Evolutionary conservation across 371 early-diverging fungal species (phyloP), one percentile per base, ranked within the genome.

Genomic region (Phascolomyces articulosus): DNA sequence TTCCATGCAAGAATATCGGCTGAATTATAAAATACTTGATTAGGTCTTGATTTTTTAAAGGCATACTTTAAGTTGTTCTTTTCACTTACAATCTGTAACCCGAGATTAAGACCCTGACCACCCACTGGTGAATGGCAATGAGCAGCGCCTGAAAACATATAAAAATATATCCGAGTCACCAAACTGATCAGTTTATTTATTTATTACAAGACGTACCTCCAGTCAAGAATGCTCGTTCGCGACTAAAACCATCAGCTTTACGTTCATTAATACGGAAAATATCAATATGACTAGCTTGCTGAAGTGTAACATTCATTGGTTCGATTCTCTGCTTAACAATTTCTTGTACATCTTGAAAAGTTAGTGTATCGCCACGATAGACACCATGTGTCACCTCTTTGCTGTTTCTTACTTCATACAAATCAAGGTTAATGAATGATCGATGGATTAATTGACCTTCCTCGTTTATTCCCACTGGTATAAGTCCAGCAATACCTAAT

Each of bases 1-100:
- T 80, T 80, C 81, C 81, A 80, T 24, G 74, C 78, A 49, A 80
- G 65, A 20, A 78, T 78, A 21, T 74, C 62, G 24, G 76, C 76
- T 81, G 28, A 24, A 2, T 24, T 24, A 51, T 24, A 4, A 24
- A 3, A 10, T n/a, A 51, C 3, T 34, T 34, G 23, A 13, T 34
- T 34, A 34, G 6, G 34, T 9, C 9, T 51, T 24, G 23, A 51
- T 2, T 51, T 23, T 24, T 6, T 31, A 31, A 6, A 31, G 3
- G 10, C 10, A 31, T 31, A 31, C 10, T 6, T 31, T 6, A 9
- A 1, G 9, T 34, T 34, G 6, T 34, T 34, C 11, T 34, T 34
- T 2, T 1, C 1, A 23, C 64, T 56, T 65, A 79, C 77, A 77
- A 69, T 79, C 80, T 77, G 73, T 3, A 79, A 15, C 4, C 80